Evolutionary conservation across 2,329 filamentous ascomycete species (phyloP).

Genomic region (Juglanconis sp.): DNA sequence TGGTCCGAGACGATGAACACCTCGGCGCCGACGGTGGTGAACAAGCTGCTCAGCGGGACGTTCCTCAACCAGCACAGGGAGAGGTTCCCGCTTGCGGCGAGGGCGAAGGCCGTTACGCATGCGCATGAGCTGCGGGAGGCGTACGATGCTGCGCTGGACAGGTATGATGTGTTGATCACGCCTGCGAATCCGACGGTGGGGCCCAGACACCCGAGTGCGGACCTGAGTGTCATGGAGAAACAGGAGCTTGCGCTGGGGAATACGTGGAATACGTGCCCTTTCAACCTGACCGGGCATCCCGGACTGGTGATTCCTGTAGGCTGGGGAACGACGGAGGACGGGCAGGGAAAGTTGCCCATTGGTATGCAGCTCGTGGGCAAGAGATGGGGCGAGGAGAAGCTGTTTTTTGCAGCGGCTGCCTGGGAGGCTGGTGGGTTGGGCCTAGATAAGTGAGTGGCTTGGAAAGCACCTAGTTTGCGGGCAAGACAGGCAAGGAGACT

Average conservation of each 20-base stretch:
- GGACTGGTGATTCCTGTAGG: slow-evolving; percentile 44
- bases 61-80: slow-evolving; percentile 24
- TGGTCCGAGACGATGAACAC: slow-evolving; percentile 42
- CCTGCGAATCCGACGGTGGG: slow-evolving; percentile 45
- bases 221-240: slow-evolving; percentile 35
- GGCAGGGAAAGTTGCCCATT: slow-evolving; percentile 25
- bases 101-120: slow-evolving; percentile 44
- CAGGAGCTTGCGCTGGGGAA: slow-evolving; percentile 41
- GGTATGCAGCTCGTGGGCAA: slow-evolving; percentile 31
- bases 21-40: slow-evolving; percentile 42
- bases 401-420: slow-evolving; percentile 28
- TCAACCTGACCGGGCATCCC: slow-evolving; percentile 50
- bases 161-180: slow-evolving; percentile 46
- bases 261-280: slow-evolving; percentile 42
- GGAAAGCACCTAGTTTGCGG: no score
- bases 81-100: slow-evolving; percentile 28
- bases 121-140: slow-evolving; percentile 43
- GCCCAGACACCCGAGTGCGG: slow-evolving; percentile 35
- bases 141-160: slow-evolving; percentile 41
- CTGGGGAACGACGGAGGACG: slow-evolving; percentile 24
- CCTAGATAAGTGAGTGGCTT: slow-evolving; percentile 21
- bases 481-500: neutral
- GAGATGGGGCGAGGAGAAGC: slow-evolving; percentile 25
- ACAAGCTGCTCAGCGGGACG: slow-evolving; percentile 38
- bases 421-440: slow-evolving; percentile 30